Percentiles rank a stretch among this genome's conserved stretches.
Conservation (phyloP, 2,329 filamentous ascomycete genomes). For the Penicillium digitatum region DNA sequence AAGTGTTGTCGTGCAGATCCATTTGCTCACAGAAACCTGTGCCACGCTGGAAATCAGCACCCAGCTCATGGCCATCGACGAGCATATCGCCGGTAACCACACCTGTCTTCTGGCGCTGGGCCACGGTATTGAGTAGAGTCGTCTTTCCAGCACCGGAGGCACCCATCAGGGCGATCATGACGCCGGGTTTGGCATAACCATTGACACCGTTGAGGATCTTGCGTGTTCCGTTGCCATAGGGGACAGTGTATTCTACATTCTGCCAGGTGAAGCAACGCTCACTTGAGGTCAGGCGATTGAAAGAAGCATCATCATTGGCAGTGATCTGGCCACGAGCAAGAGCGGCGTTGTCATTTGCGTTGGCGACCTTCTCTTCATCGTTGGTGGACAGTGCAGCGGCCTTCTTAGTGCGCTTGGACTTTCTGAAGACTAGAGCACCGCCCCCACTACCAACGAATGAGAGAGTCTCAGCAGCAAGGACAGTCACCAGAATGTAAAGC, state of each 20-base stretch:
- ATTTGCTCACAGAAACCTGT: constrained; percentile 71
- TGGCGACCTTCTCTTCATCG: constrained; percentile 58
- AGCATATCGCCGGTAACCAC: constrained; percentile 65
- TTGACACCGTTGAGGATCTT: constrained; percentile 65
- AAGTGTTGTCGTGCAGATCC: constrained; percentile 65
- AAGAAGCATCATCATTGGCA: constrained; percentile 33
- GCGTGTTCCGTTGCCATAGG: constrained; percentile 59
- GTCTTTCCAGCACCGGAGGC: constrained; percentile 80
- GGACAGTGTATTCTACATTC: constrained; percentile 68
- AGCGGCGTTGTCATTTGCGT: constrained; percentile 25
- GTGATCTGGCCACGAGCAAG: constrained; percentile 29
- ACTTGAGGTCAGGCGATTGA: constrained; percentile 50
- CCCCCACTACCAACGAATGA: constrained; percentile 59
- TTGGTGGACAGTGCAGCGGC: constrained; percentile 44
- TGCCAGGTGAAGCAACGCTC: constrained; percentile 68
- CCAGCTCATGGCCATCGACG: constrained; percentile 63
- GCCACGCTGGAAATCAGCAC: constrained; percentile 61
- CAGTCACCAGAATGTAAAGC: constrained; percentile 69
- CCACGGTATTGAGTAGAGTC: constrained; percentile 71
- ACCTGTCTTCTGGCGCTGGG: constrained; percentile 66
- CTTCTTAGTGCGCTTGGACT: constrained; percentile 58
- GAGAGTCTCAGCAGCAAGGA: constrained; percentile 65
- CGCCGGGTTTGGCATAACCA: constrained; percentile 74
- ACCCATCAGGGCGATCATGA: constrained; percentile 77
- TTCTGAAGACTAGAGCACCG: constrained; percentile 69